phyloP scores from a whole-genome alignment of 371 early-diverging fungal species.

The Amoeboaphelidium protococcarum region DNA sequence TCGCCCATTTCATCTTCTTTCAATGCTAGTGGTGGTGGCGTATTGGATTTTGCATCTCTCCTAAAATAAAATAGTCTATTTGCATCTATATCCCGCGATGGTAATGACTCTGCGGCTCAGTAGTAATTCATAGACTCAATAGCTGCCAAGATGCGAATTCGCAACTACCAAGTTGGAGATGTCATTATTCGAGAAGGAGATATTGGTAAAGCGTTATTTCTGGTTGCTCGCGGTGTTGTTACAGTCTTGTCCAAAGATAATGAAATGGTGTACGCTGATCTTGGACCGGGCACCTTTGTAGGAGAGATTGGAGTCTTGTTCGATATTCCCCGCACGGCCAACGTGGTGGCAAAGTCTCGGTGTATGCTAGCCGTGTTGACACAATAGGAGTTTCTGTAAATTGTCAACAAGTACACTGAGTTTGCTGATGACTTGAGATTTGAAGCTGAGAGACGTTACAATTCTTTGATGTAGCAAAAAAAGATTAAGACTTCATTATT shows the following conservation, averaged over 20 bases:
- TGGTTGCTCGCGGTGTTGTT: slow-evolving; percentile 47
- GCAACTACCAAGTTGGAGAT: slow-evolving; percentile 25
- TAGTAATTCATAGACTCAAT: too few relatives aligned
- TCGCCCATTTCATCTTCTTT: too few relatives aligned
- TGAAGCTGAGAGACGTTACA: slow-evolving; percentile 25
- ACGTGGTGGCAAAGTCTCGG: slow-evolving; percentile 34
- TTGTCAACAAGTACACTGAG: slow-evolving; percentile 20
- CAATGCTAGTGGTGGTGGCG: too few relatives aligned
- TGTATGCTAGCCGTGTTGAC: slow-evolving; percentile 35
- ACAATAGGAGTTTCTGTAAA: slow-evolving; percentile 20
- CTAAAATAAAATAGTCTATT: too few relatives aligned
- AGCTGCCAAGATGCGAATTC: slow-evolving; percentile 20
- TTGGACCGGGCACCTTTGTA: slow-evolving; percentile 35
- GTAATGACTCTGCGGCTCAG: too few relatives aligned
- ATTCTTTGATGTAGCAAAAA: too few relatives aligned
- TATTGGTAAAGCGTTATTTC: slow-evolving; percentile 51
- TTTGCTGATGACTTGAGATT: slow-evolving; percentile 21
- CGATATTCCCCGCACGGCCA: slow-evolving; percentile 47
- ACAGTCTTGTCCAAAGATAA: slow-evolving; percentile 43
- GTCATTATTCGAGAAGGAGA: slow-evolving; percentile 41
- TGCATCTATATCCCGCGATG: too few relatives aligned
- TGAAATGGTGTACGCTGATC: slow-evolving; percentile 40
- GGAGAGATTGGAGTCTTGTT: slow-evolving; percentile 62
- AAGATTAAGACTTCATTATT: too few relatives aligned
- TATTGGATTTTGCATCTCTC: too few relatives aligned